Conservation (phyloP, 2,329 filamentous ascomycete genomes). For the Curvularia hawaiiensis region DNA sequence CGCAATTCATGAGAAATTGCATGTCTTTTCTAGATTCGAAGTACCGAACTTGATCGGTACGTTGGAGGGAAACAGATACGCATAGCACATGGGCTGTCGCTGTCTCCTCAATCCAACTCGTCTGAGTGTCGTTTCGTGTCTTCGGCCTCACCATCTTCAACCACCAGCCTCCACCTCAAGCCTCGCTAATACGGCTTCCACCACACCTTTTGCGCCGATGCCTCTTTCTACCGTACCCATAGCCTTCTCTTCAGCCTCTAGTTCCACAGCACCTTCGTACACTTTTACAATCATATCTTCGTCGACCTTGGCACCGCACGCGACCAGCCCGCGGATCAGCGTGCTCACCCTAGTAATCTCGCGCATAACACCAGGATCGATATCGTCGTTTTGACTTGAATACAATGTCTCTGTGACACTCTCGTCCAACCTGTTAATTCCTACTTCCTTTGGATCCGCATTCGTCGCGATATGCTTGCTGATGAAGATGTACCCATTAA, state of each 20-base stretch:
- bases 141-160: conserved; percentile 7
- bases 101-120: neutral
- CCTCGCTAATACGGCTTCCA: conserved; percentile 37
- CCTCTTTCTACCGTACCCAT: conserved; percentile 53
- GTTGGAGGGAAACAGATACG: neutral
- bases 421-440: conserved; percentile 88
- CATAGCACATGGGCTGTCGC: neutral
- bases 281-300: conserved; percentile 85
- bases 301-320: conserved; percentile 82
- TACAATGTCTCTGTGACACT: conserved; percentile 84
- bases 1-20: neutral
- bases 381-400: conserved; percentile 90
- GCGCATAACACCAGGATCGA: conserved; percentile 74
- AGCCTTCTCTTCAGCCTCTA: conserved; percentile 66
- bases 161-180: conserved; percentile 34
- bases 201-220: conserved; percentile 39
- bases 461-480: conserved; percentile 75
- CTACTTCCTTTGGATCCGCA: conserved; percentile 59
- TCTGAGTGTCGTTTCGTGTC: neutral
- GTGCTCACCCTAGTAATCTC: conserved; percentile 87
- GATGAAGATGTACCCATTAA: conserved; percentile 98
- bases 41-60: neutral
- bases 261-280: conserved; percentile 80
- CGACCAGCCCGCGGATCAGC: conserved; percentile 81
- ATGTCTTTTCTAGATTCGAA: neutral